A percentile compares a stretch with the other conserved stretches of the same genome.
Evolutionary conservation across 192 early-diverging fungal genomes (phyloP).

Genomic region (Backusella circina): DNA sequence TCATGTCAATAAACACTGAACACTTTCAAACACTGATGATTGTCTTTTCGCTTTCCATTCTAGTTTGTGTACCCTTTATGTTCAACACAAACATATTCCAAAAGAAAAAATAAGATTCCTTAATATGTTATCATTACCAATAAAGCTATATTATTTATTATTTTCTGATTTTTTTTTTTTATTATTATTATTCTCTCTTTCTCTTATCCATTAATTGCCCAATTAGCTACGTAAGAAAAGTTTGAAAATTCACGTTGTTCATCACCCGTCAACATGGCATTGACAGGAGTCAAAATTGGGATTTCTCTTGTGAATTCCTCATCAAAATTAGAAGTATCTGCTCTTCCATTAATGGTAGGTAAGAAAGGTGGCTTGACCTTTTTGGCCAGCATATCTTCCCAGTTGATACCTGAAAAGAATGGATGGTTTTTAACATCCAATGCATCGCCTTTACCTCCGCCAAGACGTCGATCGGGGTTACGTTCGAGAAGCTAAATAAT

Average conservation of each 20-base stretch:
- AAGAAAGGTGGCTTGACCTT: conserved; percentile 65
- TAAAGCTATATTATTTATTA: background rate
- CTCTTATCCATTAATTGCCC: conserved; percentile 47
- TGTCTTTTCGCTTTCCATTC: background rate
- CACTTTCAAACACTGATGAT: background rate
- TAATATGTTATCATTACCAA: background rate
- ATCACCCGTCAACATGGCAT: conserved; percentile 72
- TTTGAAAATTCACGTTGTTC: conserved; percentile 89
- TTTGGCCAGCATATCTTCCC: conserved; percentile 68
- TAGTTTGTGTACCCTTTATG: background rate
- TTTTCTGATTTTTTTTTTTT: background rate
- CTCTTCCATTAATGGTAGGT: conserved; percentile 62
- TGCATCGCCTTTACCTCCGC: conserved; percentile 56
- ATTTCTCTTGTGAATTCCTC: conserved; percentile 90
- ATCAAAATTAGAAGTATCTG: conserved; percentile 96
- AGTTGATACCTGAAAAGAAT: conserved; percentile 74
- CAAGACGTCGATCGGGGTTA: conserved; percentile 63
- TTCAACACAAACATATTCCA: background rate
- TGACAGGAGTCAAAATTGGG: conserved; percentile 84
- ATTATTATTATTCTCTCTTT: background rate
- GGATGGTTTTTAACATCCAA: conserved; percentile 72
- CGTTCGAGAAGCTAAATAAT: conserved; percentile 66
- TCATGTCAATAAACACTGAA: background rate
- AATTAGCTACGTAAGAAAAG: conserved; percentile 86
- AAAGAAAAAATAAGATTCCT: background rate